Evolutionary conservation across 306 rosid genomes (phyloP), one percentile per base, ranked within the genome.

Genomic region (Gynostemma pentaphyllum): DNA sequence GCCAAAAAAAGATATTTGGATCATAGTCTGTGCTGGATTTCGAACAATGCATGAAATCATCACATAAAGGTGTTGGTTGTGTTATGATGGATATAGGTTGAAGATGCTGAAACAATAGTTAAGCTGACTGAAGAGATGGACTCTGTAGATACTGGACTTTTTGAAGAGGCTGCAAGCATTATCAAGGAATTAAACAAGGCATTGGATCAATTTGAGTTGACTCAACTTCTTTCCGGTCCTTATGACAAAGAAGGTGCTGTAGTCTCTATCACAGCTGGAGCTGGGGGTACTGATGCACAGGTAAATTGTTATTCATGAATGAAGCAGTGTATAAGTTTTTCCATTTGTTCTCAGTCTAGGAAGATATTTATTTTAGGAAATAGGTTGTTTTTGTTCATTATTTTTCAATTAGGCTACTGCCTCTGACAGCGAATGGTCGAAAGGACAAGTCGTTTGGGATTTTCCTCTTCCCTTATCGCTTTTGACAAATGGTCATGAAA

Each of bases 261-360:
- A 69, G 71, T 91, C 72, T 50, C 79, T 60, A 84, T 91, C 64
- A 81, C 96, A 34, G 96, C 98, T 5, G 98, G 98, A 72, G 96
- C 98, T 52, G 98, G 96, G 46, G 98, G 98, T n/a, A 91, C 96
- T 39, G 98, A 91, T 77, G 98, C 98, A 40, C 98, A 91, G 98
- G 96, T 88, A 86, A 78, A 67, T 73, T 59, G 32, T 60, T 65
- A 23, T n/a, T n/a, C n/a, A 22, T 70, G 11, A 34, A 36, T 45
- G 61, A 30, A 14, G 5, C 21, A 16, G 18, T 50, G 62, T 45
- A 26, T 28, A 3, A 6, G 39, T 59, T 22, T 72, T 40, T 4
- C 42, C 9, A 0, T 48, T 13, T 16, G 23, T 48, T 48, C 26
- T 5, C 27, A 0, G 27, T 13, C 2, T 4, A 32, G 5, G 46